Percentiles rank a stretch among this genome's conserved stretches.
Conservation (phyloP, 768 basidiomycete species). For the Amanita pseudoporphyria region DNA sequence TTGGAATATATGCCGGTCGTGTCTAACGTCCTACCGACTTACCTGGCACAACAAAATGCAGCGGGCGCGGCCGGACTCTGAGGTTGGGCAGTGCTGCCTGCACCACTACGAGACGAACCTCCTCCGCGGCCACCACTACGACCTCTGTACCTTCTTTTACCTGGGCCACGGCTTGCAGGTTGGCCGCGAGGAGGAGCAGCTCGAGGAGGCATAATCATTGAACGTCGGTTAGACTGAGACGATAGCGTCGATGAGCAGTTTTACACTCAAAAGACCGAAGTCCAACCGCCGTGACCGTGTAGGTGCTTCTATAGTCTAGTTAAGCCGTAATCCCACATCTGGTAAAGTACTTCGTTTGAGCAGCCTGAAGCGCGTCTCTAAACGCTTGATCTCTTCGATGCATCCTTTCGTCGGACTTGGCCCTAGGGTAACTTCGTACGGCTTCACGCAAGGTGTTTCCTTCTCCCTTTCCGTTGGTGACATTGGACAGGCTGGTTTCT, state of each 20-base stretch:
- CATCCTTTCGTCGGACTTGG: no score
- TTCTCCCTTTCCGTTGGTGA: conserved; percentile 65
- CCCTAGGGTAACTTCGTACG: conserved; percentile 65
- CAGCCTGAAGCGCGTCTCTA: no score
- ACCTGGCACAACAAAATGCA: conserved; percentile 14
- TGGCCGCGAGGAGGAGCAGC: conserved; percentile 8
- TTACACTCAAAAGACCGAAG: no score
- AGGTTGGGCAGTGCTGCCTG: conserved; percentile 9
- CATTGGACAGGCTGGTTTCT: conserved; percentile 74
- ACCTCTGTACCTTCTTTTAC: neutral
- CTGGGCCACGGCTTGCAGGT: neutral
- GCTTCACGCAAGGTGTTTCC: conserved; percentile 74
- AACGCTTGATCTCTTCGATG: no score
- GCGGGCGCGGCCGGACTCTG: conserved; percentile 9
- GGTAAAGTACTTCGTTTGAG: no score
- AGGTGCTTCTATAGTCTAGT: neutral
- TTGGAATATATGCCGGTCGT: neutral
- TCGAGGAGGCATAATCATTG: conserved; percentile 10
- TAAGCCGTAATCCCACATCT: no score
- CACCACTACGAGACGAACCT: conserved; percentile 12
- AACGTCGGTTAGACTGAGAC: neutral
- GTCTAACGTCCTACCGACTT: conserved; percentile 7
- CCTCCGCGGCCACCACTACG: conserved; percentile 1
- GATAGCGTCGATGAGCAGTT: conserved; percentile 1
- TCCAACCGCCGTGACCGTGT: no score